These are phyloP conservation scores for Camellia lanceoleosa DNA, from an alignment of 148 eudicot genomes.

Conservation along the genomic window DNA sequence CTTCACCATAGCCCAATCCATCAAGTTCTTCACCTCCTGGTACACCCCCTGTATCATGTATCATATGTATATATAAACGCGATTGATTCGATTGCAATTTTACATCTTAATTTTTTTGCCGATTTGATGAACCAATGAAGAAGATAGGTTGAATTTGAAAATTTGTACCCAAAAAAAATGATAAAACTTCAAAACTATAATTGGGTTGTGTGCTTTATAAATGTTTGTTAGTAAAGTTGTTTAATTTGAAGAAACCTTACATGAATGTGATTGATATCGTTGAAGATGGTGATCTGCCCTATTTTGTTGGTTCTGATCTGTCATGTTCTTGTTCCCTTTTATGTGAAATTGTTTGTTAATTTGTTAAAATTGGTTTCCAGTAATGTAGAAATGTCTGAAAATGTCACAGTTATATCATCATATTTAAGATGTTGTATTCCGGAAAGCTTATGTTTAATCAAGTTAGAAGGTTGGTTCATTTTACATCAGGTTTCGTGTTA, in stretches of 20 bases:
- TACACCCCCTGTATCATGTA: neutral
- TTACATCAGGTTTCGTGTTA: neutral
- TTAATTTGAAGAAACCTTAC: neutral
- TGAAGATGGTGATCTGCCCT: neutral
- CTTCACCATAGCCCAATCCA: constrained; percentile 31
- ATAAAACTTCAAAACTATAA: no score
- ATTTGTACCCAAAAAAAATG: no score
- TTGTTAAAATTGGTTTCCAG: neutral
- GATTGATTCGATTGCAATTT: no score
- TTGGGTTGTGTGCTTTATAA: neutral
- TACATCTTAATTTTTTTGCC: no score
- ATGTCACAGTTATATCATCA: neutral
- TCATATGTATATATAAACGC: no score
- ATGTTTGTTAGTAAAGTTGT: neutral
- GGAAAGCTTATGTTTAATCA: neutral
- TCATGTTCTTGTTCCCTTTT: neutral
- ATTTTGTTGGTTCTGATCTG: neutral
- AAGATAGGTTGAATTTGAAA: no score
- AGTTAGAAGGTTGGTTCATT: neutral
- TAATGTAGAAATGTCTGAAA: neutral
- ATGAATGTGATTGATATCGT: neutral
- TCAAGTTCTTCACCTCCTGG: constrained; percentile 32
- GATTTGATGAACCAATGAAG: no score
- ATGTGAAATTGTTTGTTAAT: neutral
- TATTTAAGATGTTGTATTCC: neutral